Evolutionary conservation across 176 grass and related monocot species (phyloP).

Genomic region (Alloteropsis semialata): DNA sequence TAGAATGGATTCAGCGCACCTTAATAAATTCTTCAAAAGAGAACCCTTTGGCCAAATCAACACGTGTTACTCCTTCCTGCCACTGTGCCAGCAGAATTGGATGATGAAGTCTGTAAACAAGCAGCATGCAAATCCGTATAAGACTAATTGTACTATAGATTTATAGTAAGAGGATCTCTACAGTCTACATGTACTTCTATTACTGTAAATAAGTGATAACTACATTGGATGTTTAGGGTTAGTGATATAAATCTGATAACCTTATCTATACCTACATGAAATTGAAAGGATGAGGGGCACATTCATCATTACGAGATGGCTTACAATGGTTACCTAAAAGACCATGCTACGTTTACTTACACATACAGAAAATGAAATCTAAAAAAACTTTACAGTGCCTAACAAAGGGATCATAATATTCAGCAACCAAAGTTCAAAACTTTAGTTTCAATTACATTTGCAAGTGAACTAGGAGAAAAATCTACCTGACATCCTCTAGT

Average conservation of each 20-base stretch:
- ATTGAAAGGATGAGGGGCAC: neutral
- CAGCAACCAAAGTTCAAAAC: neutral
- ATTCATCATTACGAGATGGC: neutral
- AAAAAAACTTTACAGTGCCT: neutral
- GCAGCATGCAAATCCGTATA: neutral
- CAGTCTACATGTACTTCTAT: neutral
- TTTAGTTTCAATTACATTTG: neutral
- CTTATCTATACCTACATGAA: neutral
- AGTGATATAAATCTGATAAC: neutral
- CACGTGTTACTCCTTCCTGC: slow-evolving; percentile 88
- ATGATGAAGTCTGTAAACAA: slow-evolving; percentile 76
- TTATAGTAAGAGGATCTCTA: neutral
- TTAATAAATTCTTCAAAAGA: slow-evolving; percentile 87
- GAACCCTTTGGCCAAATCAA: slow-evolving; percentile 58
- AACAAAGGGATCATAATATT: neutral
- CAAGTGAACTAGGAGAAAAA: neutral
- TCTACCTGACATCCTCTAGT: slow-evolving; percentile 73
- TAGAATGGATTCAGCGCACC: slow-evolving; percentile 24
- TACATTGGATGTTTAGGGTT: neutral
- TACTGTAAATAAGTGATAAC: neutral
- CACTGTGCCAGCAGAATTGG: slow-evolving; percentile 84
- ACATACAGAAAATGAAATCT: neutral
- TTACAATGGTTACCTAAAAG: neutral
- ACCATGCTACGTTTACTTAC: neutral
- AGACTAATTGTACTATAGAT: neutral